Percentiles rank a stretch among this genome's conserved stretches.
These are phyloP conservation scores for Anisodus tanguticus DNA, from an alignment of 257 asterid genomes.

Conservation along the genomic window DNA sequence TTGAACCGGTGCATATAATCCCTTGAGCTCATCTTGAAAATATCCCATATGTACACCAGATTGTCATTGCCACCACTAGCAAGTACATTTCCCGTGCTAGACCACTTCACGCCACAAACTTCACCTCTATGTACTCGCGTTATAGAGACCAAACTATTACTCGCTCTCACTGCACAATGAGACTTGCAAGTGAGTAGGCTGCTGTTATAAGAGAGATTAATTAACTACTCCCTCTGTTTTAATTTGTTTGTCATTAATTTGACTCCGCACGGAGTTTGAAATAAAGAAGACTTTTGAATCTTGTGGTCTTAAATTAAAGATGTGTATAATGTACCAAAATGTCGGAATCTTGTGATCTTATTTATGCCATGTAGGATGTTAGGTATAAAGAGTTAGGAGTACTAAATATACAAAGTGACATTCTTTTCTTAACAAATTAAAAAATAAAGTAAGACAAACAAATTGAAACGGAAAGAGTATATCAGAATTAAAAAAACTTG, in stretches of 20 bases:
- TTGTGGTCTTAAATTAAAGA: too few relatives aligned
- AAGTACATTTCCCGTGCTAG: slow-evolving; percentile 51
- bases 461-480: too few relatives aligned
- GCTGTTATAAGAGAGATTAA: neutral
- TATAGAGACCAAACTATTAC: slow-evolving; percentile 46
- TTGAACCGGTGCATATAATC: slow-evolving; percentile 45
- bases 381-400: too few relatives aligned
- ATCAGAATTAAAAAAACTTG: neutral
- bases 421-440: too few relatives aligned
- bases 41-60: slow-evolving; percentile 65
- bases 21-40: slow-evolving; percentile 58
- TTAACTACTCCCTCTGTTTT: neutral
- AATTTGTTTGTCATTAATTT: too few relatives aligned
- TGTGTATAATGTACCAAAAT: too few relatives aligned
- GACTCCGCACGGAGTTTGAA: too few relatives aligned
- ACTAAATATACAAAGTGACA: too few relatives aligned
- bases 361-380: too few relatives aligned
- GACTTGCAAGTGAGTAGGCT: neutral
- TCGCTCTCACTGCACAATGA: slow-evolving; percentile 58
- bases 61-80: slow-evolving; percentile 84
- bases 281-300: too few relatives aligned
- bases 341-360: too few relatives aligned
- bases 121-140: slow-evolving; percentile 52
- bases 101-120: slow-evolving; percentile 82
- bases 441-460: too few relatives aligned